A percentile compares a stretch with the other conserved stretches of the same genome.
phyloP scores from a whole-genome alignment of 2,329 filamentous ascomycete species.

The Phialophora macrospora region DNA sequence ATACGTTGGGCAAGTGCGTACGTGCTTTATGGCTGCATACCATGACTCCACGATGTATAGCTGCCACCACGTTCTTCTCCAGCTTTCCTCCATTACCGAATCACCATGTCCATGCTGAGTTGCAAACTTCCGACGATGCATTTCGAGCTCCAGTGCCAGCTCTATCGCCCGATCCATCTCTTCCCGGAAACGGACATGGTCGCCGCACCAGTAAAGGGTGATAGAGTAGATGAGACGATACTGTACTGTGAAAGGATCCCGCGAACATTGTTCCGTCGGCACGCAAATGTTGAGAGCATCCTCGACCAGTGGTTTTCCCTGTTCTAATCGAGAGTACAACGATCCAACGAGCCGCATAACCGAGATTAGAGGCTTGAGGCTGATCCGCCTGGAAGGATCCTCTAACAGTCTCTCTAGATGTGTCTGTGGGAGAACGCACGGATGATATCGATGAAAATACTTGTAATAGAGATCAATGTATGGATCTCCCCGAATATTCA shows the following conservation, averaged over 20 bases:
- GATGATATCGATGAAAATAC: constrained; percentile 43
- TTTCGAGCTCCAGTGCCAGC: constrained; percentile 39
- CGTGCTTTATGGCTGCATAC: constrained; percentile 23
- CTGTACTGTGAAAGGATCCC: constrained; percentile 65
- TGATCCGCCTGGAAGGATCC: constrained; percentile 20
- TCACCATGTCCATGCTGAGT: constrained; percentile 63
- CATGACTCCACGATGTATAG: constrained; percentile 34
- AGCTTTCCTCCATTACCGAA: constrained; percentile 40
- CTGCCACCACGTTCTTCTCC: constrained; percentile 47
- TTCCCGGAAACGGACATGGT: constrained; percentile 70
- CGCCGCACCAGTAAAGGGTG: constrained; percentile 75
- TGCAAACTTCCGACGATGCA: constrained; percentile 39
- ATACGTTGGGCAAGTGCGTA: constrained; percentile 13
- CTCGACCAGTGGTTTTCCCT: constrained; percentile 7
- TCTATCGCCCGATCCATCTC: constrained; percentile 48
- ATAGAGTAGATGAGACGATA: constrained; percentile 77
- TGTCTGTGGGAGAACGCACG: constrained; percentile 40
- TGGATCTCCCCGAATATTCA: constrained; percentile 28
- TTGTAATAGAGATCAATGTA: constrained; percentile 41
- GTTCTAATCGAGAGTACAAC: constrained; percentile 25
- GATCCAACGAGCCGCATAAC: constrained; percentile 43
- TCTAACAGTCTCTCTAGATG: constrained; percentile 30
- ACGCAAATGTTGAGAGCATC: background rate
- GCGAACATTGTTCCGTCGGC: constrained; percentile 8
- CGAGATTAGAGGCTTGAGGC: constrained; percentile 39